Conservation (phyloP, 1,284 basidiomycete species). For the Marasmius tenuissimus region DNA sequence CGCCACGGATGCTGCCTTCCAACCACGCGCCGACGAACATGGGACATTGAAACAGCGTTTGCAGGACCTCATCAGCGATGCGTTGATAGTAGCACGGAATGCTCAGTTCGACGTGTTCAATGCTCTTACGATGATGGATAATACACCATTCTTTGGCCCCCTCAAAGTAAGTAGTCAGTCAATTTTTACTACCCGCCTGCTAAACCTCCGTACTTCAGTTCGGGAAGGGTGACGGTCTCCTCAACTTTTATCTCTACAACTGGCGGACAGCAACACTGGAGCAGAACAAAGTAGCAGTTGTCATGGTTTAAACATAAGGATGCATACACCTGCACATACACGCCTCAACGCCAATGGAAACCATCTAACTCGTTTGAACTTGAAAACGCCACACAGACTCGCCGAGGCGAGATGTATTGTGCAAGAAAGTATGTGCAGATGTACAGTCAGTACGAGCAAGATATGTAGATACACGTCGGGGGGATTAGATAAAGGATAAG, state of each 20-base stretch:
- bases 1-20: conserved; percentile 66
- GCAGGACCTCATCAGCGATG: conserved; percentile 73
- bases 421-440: not conserved
- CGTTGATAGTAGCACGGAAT: conserved; percentile 78
- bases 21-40: conserved; percentile 57
- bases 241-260: conserved; percentile 93
- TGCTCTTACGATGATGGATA: conserved; percentile 94
- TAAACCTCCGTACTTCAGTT: conserved; percentile 56
- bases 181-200: conserved; percentile 10
- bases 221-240: conserved; percentile 84
- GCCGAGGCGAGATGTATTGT: too few species aligned
- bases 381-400: too few species aligned
- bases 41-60: conserved; percentile 71
- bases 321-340: not conserved
- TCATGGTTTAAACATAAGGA: conserved; percentile 48
- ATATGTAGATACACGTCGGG: not conserved
- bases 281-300: conserved; percentile 62
- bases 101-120: conserved; percentile 96
- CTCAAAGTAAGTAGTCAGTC: conserved; percentile 59
- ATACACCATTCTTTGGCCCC: conserved; percentile 79
- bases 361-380: too few species aligned
- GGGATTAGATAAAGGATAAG: too few species aligned
- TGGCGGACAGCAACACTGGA: conserved; percentile 84
- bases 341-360: not conserved
- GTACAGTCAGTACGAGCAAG: not conserved